Evolutionary conservation across 2,329 filamentous ascomycete species (phyloP).

Genomic region (Madurella fahalii): DNA sequence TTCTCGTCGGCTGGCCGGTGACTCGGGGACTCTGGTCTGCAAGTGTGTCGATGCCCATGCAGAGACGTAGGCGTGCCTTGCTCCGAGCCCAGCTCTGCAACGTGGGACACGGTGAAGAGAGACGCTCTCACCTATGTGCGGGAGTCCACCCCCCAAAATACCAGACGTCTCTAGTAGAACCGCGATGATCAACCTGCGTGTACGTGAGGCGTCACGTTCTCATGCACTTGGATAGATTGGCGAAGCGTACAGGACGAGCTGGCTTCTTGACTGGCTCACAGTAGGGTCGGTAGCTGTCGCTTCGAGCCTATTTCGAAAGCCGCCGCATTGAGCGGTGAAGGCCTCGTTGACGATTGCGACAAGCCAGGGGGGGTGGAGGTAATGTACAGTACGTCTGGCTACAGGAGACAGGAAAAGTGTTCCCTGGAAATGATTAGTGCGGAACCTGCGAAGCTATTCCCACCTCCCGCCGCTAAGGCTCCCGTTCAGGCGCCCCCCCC

Average conservation of each 20-base stretch:
- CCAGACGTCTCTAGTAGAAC: background rate
- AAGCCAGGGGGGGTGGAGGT: slow-evolving; percentile 8
- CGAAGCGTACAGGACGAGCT: slow-evolving; percentile 2
- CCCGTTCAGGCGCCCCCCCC: background rate
- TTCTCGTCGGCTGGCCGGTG: too few relatives aligned
- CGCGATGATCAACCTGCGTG: slow-evolving; percentile 18
- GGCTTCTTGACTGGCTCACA: slow-evolving; percentile 9
- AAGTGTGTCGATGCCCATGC: too few relatives aligned
- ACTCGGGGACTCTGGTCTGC: too few relatives aligned
- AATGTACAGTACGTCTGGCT: background rate
- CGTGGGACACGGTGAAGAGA: too few relatives aligned
- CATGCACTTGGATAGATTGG: slow-evolving; percentile 14
- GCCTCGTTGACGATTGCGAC: too few relatives aligned
- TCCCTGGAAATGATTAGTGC: background rate
- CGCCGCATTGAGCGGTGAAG: slow-evolving; percentile 23
- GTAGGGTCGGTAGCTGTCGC: slow-evolving; percentile 6
- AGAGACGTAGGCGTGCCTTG: too few relatives aligned
- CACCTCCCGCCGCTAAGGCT: slow-evolving; percentile 14
- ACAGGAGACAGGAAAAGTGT: too few relatives aligned
- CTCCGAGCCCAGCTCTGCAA: too few relatives aligned
- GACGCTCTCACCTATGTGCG: too few relatives aligned
- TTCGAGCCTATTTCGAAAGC: background rate
- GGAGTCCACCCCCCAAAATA: too few relatives aligned
- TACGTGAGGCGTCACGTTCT: slow-evolving; percentile 6
- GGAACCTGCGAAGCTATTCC: slow-evolving; percentile 22